Evolutionary conservation across 2,329 filamentous ascomycete species (phyloP), one percentile per base, ranked within the genome.

Genomic region (Cladosporium halotolerans): DNA sequence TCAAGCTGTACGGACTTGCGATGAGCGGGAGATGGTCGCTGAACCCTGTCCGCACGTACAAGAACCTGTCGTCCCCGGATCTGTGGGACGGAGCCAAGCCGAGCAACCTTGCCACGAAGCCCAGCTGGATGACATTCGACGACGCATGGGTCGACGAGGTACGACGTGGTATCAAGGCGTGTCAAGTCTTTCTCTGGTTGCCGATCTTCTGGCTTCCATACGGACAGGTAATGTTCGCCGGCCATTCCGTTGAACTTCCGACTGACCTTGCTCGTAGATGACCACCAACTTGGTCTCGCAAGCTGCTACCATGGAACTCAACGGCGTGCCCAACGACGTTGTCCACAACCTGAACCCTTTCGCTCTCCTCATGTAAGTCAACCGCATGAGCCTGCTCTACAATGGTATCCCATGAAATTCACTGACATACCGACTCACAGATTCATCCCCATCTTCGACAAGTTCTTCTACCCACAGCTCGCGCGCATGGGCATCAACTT

Each of bases 111-210:
- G 57, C 60, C 36, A 68, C 68, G 1, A 82, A 83, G 52, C 86
- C 86, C 0, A 39, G 52, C 0, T 91, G 86, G 86, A 90, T 91
- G 84, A 58, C 56, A 41, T 90, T 89, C 61, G 87, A 92, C 57
- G 88, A 92, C 60, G 81, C 82, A 59, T 89, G 89, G 60, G 74
- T 89, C 45, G 84, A 87, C 3, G 85, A 89, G 64, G 72, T 89
- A 45, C 85, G 84, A 71, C 82, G 83, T 42, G 79, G 79, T 2
- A 66, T 83, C 11, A 64, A 75, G 65, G 86, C 85, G 11, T 89
- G 85, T 75, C 45, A 68, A 65, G 55, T 72, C 19, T 75, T 73
- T 62, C 73, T 70, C 44, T 76, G 72, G 63, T 70, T 72, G 51
- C 73, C 73, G 0, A 64, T 76, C 13, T 76, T 74, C 57, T 92